These are phyloP conservation scores for Rosellinia necatrix DNA, from an alignment of 2,329 filamentous ascomycete species.

Conservation along the genomic window DNA sequence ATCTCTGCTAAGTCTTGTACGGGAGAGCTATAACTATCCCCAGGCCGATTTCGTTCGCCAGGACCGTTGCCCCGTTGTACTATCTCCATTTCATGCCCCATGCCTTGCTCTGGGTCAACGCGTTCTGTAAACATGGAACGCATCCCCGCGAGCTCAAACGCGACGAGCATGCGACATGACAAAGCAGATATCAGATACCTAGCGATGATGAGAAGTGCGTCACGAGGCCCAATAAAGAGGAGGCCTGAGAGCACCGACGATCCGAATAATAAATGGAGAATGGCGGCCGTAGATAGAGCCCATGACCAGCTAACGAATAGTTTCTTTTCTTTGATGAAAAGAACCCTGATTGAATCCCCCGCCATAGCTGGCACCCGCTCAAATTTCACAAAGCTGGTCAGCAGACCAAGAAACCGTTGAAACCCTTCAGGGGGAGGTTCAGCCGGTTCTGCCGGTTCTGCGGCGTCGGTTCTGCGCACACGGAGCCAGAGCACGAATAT, in stretches of 20 bases:
- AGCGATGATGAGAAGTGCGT: slow-evolving; percentile 33
- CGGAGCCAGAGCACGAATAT: slow-evolving; percentile 23
- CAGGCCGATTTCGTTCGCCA: too few relatives aligned
- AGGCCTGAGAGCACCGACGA: slow-evolving; percentile 36
- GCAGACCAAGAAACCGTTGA: slow-evolving; percentile 3
- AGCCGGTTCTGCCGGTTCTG: background rate
- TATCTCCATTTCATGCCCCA: too few relatives aligned
- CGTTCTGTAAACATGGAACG: slow-evolving; percentile 15
- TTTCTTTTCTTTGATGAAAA: slow-evolving; percentile 10
- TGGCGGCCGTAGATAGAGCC: slow-evolving; percentile 29
- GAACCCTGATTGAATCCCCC: slow-evolving; percentile 16
- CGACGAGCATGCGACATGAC: slow-evolving; percentile 33
- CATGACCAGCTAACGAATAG: slow-evolving; percentile 28
- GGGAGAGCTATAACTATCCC: too few relatives aligned
- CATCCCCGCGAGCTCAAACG: slow-evolving; percentile 36
- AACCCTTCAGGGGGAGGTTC: slow-evolving; percentile 11
- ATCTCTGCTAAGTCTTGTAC: too few relatives aligned
- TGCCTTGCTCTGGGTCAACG: too few relatives aligned
- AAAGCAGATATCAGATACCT: slow-evolving; percentile 34
- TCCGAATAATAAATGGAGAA: slow-evolving; percentile 37
- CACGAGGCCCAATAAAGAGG: slow-evolving; percentile 31
- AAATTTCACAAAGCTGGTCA: slow-evolving; percentile 9
- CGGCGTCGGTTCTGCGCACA: slow-evolving; percentile 17
- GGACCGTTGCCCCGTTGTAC: too few relatives aligned
- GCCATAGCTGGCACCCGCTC: slow-evolving; percentile 16